Conservation (phyloP, 768 basidiomycete species). For the Cyclocybe cylindracea region DNA sequence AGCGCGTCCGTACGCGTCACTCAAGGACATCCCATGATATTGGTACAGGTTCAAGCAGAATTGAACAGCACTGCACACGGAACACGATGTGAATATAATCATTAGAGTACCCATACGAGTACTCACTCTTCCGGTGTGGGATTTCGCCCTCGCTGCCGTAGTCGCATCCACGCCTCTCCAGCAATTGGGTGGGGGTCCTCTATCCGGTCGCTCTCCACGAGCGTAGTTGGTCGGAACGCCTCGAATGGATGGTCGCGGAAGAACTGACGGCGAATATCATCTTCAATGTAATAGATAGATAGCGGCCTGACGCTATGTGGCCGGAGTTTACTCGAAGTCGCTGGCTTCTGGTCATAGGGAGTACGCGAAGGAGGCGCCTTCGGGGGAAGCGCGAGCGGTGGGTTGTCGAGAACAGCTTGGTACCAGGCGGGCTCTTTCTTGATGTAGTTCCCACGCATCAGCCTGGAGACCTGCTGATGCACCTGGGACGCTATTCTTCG, state of each 20-base stretch:
- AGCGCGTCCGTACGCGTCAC: slow-evolving; percentile 78
- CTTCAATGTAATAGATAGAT: slow-evolving; percentile 78
- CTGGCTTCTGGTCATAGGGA: slow-evolving; percentile 47
- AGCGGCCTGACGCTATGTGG: slow-evolving; percentile 47
- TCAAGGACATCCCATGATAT: slow-evolving; percentile 61
- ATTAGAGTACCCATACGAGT: not conserved
- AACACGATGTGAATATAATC: slow-evolving; percentile 10
- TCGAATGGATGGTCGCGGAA: slow-evolving; percentile 97
- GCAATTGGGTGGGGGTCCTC: slow-evolving; percentile 55
- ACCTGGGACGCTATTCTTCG: slow-evolving; percentile 85
- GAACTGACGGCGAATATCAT: slow-evolving; percentile 85
- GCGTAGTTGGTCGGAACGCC: slow-evolving; percentile 75
- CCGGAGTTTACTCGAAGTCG: slow-evolving; percentile 31
- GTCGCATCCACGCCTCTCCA: slow-evolving; percentile 71
- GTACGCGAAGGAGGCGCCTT: slow-evolving; percentile 64
- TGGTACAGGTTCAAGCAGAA: slow-evolving; percentile 81
- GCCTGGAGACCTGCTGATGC: slow-evolving; percentile 82
- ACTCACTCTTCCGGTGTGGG: slow-evolving; percentile 91
- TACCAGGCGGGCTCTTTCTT: slow-evolving; percentile 79
- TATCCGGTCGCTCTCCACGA: slow-evolving; percentile 71
- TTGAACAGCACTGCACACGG: slow-evolving; percentile 61
- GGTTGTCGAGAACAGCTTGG: slow-evolving; percentile 80
- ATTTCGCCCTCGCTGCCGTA: slow-evolving; percentile 80
- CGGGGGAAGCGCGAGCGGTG: slow-evolving; percentile 85
- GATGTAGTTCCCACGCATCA: slow-evolving; percentile 67